Conservation (phyloP, 176 grass and related monocot species). For the Eragrostis nindensis region DNA sequence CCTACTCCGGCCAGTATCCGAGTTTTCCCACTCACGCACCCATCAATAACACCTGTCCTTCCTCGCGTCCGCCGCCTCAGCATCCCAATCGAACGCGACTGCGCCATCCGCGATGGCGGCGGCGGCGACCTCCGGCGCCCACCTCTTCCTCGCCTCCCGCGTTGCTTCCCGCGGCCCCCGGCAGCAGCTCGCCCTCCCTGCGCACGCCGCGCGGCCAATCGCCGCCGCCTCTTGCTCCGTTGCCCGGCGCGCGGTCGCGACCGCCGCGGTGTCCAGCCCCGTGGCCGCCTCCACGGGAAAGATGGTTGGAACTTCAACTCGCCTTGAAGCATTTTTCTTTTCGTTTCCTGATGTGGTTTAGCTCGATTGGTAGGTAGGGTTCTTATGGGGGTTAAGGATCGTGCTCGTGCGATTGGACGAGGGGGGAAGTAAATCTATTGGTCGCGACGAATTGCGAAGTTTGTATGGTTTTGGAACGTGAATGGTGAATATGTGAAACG, state of each 20-base stretch:
- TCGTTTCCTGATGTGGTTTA: neutral
- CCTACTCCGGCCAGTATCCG: neutral
- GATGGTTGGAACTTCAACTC: conserved; percentile 38
- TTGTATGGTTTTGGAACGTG: neutral
- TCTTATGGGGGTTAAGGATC: neutral
- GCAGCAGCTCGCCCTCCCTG: neutral
- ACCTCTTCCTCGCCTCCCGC: conserved; percentile 38
- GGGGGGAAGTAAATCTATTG: neutral
- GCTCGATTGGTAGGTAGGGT: conserved; percentile 26
- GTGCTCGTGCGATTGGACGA: too few species aligned
- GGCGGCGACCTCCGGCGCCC: conserved; percentile 41
- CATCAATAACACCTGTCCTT: neutral
- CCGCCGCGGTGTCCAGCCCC: conserved; percentile 44
- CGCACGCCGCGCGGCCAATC: conserved; percentile 30
- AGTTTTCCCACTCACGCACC: neutral
- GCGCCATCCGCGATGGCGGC: conserved; percentile 36
- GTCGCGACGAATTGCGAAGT: neutral
- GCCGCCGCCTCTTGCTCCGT: conserved; percentile 28
- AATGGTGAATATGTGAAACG: neutral
- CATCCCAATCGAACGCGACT: neutral
- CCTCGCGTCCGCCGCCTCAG: neutral
- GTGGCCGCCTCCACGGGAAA: conserved; percentile 20
- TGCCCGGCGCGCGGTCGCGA: conserved; percentile 24
- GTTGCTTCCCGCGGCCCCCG: neutral
- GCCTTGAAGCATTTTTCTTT: neutral